Conservation (phyloP, 1,139 yeast species). For the Debaryomycetaceae sp. region DNA sequence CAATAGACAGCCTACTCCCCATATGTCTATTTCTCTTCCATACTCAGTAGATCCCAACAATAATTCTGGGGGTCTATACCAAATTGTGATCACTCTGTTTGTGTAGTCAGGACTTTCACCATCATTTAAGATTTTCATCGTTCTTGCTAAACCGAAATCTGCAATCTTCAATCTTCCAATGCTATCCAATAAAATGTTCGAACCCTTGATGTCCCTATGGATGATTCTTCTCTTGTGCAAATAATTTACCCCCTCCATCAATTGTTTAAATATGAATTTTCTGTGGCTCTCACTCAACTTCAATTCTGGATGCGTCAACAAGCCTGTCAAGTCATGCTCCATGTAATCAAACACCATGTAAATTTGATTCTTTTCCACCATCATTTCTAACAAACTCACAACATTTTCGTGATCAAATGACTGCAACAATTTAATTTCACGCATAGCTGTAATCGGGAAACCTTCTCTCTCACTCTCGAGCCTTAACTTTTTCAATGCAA, state of each 20-base stretch:
- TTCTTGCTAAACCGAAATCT: conserved; percentile 92
- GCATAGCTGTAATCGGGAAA: conserved; percentile 90
- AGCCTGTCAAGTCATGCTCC: conserved; percentile 90
- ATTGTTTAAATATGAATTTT: conserved; percentile 72
- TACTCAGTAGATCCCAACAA: conserved; percentile 86
- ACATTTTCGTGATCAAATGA: conserved; percentile 82
- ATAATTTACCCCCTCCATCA: conserved; percentile 77
- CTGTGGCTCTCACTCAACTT: conserved; percentile 61
- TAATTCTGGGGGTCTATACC: conserved; percentile 97
- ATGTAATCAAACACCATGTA: conserved; percentile 92
- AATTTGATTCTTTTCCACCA: conserved; percentile 77
- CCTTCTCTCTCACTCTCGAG: conserved; percentile 91
- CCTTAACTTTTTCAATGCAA: conserved; percentile 80
- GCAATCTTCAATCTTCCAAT: conserved; percentile 78
- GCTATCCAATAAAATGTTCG: conserved; percentile 75
- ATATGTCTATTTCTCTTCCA: conserved; percentile 87
- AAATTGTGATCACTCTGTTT: conserved; percentile 88
- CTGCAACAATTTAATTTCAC: conserved; percentile 86
- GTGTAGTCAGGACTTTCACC: conserved; percentile 74
- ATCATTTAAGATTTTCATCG: conserved; percentile 54
- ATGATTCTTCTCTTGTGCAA: conserved; percentile 75
- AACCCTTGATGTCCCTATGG: conserved; percentile 93
- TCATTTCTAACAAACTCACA: conserved; percentile 81
- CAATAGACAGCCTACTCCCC: conserved; percentile 95
- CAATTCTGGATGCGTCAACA: conserved; percentile 74